Evolutionary conservation across 1,284 basidiomycete species (phyloP).

Genomic region (Tetrapyrgos nigripes): DNA sequence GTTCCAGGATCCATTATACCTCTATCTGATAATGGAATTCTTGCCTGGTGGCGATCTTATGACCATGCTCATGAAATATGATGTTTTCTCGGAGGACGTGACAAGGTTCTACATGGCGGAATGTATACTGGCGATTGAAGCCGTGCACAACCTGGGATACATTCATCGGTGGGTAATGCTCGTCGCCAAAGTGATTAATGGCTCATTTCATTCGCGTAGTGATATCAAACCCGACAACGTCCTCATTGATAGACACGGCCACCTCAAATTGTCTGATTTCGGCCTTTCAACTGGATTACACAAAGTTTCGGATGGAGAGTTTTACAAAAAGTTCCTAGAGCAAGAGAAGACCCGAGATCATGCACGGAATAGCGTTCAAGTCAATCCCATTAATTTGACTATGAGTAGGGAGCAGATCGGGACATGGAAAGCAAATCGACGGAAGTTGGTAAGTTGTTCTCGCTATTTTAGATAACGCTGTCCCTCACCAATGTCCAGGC

Average conservation of each 20-base stretch:
- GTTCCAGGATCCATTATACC: constrained; percentile 95
- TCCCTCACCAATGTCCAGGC: no score
- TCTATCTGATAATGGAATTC: constrained; percentile 99
- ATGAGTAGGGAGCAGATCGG: constrained; percentile 91
- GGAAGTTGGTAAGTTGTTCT: constrained; percentile 82
- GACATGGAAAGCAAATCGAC: constrained; percentile 98
- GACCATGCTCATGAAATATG: constrained; percentile 99
- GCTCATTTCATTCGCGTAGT: constrained; percentile 46
- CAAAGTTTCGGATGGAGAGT: constrained; percentile 91
- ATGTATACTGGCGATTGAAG: constrained; percentile 90
- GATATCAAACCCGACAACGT: constrained; percentile 99
- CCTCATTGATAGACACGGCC: constrained; percentile 85
- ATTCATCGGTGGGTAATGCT: constrained; percentile 77
- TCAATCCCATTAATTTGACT: constrained; percentile 91
- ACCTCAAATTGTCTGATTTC: constrained; percentile 96
- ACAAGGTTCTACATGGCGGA: constrained; percentile 98
- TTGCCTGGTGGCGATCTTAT: constrained; percentile 98
- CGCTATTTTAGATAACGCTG: background rate
- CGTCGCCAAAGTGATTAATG: constrained; percentile 42
- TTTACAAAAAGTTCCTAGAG: constrained; percentile 83
- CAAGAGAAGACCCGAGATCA: constrained; percentile 43
- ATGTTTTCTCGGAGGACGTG: constrained; percentile 98
- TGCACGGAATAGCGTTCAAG: constrained; percentile 83
- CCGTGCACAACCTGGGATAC: constrained; percentile 92
- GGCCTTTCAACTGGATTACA: constrained; percentile 95